A percentile compares a stretch with the other conserved stretches of the same genome.
phyloP scores from a whole-genome alignment of 768 basidiomycete species.

The Harrya chromipes region DNA sequence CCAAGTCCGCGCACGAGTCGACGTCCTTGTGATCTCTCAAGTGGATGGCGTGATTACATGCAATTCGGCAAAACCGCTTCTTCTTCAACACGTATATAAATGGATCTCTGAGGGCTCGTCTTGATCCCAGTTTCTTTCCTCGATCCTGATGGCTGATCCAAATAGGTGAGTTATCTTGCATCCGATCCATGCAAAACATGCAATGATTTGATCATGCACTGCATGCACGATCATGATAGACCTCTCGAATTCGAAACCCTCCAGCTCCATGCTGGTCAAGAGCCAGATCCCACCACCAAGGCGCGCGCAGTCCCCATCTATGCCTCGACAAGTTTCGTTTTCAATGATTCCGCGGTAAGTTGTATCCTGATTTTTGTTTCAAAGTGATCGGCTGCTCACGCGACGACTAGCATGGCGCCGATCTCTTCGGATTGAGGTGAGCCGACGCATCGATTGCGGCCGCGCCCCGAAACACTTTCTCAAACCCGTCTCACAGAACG shows the following conservation, averaged over 20 bases:
- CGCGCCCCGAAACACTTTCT: background rate
- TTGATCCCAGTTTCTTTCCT: background rate
- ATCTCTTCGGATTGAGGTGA: slow-evolving; percentile 48
- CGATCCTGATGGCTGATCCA: slow-evolving; percentile 20
- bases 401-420: slow-evolving; percentile 46
- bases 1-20: too few relatives aligned
- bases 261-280: slow-evolving; percentile 61
- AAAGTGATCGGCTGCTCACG: slow-evolving; percentile 1
- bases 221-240: slow-evolving; percentile 9
- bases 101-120: background rate
- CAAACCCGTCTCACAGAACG: slow-evolving; percentile 22
- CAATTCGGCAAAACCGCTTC: background rate
- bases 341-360: slow-evolving; percentile 50
- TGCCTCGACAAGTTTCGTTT: slow-evolving; percentile 52
- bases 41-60: slow-evolving; percentile 12
- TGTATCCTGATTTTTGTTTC: background rate
- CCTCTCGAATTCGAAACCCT: slow-evolving; percentile 58
- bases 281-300: slow-evolving; percentile 49
- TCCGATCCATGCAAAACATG: background rate
- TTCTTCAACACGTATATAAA: background rate
- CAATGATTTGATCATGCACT: background rate
- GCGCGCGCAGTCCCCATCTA: slow-evolving; percentile 67
- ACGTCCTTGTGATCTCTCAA: too few relatives aligned
- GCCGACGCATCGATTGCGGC: background rate
- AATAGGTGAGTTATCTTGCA: slow-evolving; percentile 15